phyloP scores from a whole-genome alignment of 176 grass and related monocot genomes.

The Triticum dicoccoides region DNA sequence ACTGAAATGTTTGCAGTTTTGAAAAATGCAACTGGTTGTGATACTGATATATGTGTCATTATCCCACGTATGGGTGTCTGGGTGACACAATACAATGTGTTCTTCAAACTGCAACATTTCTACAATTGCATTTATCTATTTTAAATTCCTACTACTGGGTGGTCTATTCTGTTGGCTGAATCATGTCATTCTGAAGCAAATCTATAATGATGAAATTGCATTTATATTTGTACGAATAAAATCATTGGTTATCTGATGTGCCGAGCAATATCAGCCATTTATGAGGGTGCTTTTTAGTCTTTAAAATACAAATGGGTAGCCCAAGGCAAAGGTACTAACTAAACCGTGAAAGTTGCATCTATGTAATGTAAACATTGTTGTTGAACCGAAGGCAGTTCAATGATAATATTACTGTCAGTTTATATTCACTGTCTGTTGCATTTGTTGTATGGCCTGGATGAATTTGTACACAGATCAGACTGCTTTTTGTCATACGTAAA shows the following conservation, averaged over 20 bases:
- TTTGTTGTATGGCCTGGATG: too few species aligned
- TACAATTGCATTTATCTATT: background rate
- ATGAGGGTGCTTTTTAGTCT: background rate
- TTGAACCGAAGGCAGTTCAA: background rate
- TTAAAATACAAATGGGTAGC: background rate
- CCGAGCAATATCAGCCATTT: background rate
- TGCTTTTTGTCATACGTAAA: too few species aligned
- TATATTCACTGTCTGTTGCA: too few species aligned
- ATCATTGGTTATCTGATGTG: background rate
- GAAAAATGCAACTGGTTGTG: background rate
- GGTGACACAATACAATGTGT: background rate
- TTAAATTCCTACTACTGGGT: background rate
- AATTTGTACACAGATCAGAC: too few species aligned
- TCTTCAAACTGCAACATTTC: background rate
- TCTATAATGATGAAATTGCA: background rate
- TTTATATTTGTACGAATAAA: background rate
- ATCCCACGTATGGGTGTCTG: background rate
- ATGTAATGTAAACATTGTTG: background rate
- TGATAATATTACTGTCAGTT: background rate
- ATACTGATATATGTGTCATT: background rate
- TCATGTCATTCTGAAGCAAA: background rate
- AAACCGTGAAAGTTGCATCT: background rate
- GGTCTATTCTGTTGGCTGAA: background rate
- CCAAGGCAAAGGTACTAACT: background rate
- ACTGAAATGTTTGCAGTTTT: background rate